Evolutionary conservation across 257 asterid genomes (phyloP), one percentile per base, ranked within the genome.

Genomic region (Asclepias syriaca): DNA sequence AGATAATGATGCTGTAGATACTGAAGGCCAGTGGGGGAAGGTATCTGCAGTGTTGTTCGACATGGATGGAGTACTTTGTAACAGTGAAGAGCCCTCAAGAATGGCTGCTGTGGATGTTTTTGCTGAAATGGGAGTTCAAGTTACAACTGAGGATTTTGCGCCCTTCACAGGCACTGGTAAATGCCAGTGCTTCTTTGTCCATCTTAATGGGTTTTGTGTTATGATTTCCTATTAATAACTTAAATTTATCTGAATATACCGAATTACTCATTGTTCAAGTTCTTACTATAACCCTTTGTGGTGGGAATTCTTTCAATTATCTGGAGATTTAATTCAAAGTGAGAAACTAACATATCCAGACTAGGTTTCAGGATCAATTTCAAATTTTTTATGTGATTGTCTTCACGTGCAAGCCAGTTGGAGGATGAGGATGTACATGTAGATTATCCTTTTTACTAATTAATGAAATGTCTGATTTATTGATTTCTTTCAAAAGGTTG

Each of bases 91-190:
- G 75, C 84, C 86, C 2, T 95, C 99, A 9, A 86, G 98, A 80
- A 80, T 79, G 87, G 97, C 98, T 19, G 99, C 92, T 34, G 99
- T 95, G 15, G 97, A 95, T 64, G 85, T 95, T 46, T 95, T 92
- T 73, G 86, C 91, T 29, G 99, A 92, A 78, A 89, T 92, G 99
- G 99, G 99, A 55, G 95, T 95, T 78, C 75, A 85, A 56, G 97
- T 81, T 65, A 88, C 92, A 1, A 90, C 90, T 72, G 78, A 92
- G 37, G 99, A 95, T 81, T 95, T 95, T 66, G 90, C 88, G 55
- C 99, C 99, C 77, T 95, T 95, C 81, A 92, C 84, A 84, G 99
- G 98, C 80, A 95, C 97, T 65, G 99, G 99, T 91, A 77, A 66
- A 24, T 39, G 51, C 54, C 40, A 39, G 45, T 57, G 3, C 32